Evolutionary conservation across 495 filamentous ascomycete species (phyloP).

Genomic region (Cercophora samala): DNA sequence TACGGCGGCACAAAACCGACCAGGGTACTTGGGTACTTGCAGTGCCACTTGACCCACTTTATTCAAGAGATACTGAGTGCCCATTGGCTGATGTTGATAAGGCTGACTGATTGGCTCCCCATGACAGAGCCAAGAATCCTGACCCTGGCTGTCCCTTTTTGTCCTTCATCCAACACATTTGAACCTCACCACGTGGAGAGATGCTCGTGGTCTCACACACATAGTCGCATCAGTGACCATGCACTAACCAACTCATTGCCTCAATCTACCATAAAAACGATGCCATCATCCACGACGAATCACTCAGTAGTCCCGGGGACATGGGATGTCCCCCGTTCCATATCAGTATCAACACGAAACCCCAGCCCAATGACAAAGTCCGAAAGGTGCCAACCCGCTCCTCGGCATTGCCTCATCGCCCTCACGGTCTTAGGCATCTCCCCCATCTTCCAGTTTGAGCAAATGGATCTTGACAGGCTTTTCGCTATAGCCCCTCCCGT

Average conservation of each 20-base stretch:
- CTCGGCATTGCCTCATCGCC: neutral
- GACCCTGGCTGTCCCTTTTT: neutral
- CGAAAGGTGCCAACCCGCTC: neutral
- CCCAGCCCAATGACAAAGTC: neutral
- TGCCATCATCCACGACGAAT: neutral
- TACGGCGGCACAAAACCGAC: neutral
- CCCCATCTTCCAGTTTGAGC: neutral
- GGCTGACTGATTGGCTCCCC: neutral
- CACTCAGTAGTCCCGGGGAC: too few relatives aligned
- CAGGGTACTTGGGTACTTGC: neutral
- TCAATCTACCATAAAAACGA: neutral
- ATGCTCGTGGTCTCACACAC: neutral
- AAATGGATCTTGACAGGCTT: neutral
- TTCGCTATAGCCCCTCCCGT: neutral
- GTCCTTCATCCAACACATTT: neutral
- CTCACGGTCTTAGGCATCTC: neutral
- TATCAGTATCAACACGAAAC: neutral
- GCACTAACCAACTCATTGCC: neutral
- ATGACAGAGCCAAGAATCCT: neutral
- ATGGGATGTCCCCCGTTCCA: neutral
- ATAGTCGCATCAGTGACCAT: neutral
- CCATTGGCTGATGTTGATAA: neutral
- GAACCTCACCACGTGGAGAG: neutral
- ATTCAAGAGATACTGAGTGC: neutral
- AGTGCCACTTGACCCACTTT: neutral